Percentiles rank a stretch among this genome's conserved stretches.
These are phyloP conservation scores for Rhamnella rubrinervis DNA, from an alignment of 331 rosid genomes.

Conservation along the genomic window DNA sequence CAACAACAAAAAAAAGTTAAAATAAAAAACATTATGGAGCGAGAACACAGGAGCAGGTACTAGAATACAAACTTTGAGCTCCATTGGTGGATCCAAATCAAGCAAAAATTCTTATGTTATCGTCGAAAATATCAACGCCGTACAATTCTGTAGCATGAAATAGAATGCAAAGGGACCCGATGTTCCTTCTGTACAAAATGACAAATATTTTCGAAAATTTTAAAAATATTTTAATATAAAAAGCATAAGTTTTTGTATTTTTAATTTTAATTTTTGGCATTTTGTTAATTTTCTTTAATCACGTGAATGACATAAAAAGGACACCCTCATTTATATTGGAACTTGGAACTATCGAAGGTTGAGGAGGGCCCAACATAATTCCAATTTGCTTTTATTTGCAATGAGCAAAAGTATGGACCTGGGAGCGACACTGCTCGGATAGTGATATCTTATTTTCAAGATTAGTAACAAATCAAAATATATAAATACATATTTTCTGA, in stretches of 20 bases:
- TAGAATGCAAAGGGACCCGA: conserved; percentile 30
- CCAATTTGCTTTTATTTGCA: background rate
- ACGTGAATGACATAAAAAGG: conserved; percentile 39
- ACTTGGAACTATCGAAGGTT: conserved; percentile 45
- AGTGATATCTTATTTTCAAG: conserved; percentile 1
- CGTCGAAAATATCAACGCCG: background rate
- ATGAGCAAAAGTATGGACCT: conserved; percentile 3
- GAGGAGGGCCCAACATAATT: conserved; percentile 3
- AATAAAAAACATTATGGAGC: background rate
- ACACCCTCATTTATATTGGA: conserved; percentile 33
- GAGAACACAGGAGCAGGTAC: background rate
- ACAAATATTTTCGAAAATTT: conserved; percentile 17
- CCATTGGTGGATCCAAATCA: background rate
- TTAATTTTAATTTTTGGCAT: background rate
- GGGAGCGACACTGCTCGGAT: conserved; percentile 8
- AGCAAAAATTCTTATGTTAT: background rate
- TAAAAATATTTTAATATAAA: conserved; percentile 10
- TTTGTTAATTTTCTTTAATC: conserved; percentile 28
- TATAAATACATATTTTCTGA: too few relatives aligned
- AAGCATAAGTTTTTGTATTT: background rate
- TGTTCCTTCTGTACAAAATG: conserved; percentile 15
- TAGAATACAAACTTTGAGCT: background rate
- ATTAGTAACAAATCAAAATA: too few relatives aligned
- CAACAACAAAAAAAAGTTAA: too few relatives aligned
- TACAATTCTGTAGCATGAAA: conserved; percentile 8